These are phyloP conservation scores for Ustulina deusta DNA, from an alignment of 2,329 filamentous ascomycete species.

Conservation along the genomic window DNA sequence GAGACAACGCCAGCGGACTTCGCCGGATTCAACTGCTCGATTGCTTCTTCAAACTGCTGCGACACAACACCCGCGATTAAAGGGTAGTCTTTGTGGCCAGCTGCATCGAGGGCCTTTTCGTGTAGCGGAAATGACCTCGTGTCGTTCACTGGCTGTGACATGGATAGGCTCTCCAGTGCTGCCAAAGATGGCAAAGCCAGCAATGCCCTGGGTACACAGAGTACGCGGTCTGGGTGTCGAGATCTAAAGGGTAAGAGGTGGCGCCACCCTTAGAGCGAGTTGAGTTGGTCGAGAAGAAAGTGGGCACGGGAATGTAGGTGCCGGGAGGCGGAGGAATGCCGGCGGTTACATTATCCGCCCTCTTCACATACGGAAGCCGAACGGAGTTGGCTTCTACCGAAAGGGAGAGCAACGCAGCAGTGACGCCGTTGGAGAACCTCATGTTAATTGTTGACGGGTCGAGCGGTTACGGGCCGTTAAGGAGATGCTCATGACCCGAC, in stretches of 20 bases:
- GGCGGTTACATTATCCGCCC: slow-evolving; percentile 33
- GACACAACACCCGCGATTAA: slow-evolving; percentile 60
- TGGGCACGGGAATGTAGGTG: slow-evolving; percentile 71
- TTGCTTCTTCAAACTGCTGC: slow-evolving; percentile 49
- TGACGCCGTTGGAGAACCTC: slow-evolving; percentile 27
- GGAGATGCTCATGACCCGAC: slow-evolving; percentile 6
- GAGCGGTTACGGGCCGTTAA: slow-evolving; percentile 2
- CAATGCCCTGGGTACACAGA: slow-evolving; percentile 70
- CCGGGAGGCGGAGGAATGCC: slow-evolving; percentile 60
- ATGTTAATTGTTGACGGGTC: slow-evolving; percentile 21
- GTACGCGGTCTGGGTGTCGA: slow-evolving; percentile 69
- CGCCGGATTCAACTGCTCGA: slow-evolving; percentile 62
- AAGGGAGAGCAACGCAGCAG: slow-evolving; percentile 26
- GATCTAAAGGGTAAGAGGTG: slow-evolving; percentile 65
- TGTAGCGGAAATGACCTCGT: slow-evolving; percentile 65
- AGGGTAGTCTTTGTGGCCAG: slow-evolving; percentile 68
- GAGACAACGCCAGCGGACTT: slow-evolving; percentile 71
- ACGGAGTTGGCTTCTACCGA: slow-evolving; percentile 27
- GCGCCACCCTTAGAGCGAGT: slow-evolving; percentile 51
- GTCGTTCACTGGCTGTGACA: slow-evolving; percentile 68
- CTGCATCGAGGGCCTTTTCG: slow-evolving; percentile 66
- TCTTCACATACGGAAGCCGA: slow-evolving; percentile 28
- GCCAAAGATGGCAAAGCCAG: slow-evolving; percentile 71
- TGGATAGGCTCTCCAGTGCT: slow-evolving; percentile 75
- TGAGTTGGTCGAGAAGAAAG: slow-evolving; percentile 67